phyloP scores from a whole-genome alignment of 1,284 basidiomycete genomes.

The Fistulina hepatica region DNA sequence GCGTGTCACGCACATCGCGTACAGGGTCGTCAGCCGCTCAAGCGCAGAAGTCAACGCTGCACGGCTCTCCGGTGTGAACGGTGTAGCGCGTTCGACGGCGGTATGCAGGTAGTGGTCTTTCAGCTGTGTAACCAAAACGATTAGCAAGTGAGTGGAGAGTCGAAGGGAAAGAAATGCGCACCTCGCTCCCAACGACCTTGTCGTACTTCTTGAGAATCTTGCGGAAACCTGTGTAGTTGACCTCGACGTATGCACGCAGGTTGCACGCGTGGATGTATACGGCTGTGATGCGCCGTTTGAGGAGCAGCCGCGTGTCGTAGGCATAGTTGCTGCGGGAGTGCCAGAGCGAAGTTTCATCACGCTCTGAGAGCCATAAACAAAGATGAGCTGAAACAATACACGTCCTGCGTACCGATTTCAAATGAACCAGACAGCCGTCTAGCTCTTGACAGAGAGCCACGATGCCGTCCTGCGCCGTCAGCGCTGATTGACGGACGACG shows the following conservation, averaged over 20 bases:
- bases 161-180: constrained; percentile 18
- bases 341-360: constrained; percentile 60
- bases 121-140: constrained; percentile 37
- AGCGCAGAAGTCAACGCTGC: constrained; percentile 56
- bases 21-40: constrained; percentile 58
- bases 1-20: constrained; percentile 78
- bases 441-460: too few relatives aligned
- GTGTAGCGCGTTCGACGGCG: constrained; percentile 56
- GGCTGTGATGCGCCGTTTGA: constrained; percentile 84
- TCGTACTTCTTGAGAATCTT: constrained; percentile 98
- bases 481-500: too few relatives aligned
- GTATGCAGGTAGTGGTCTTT: constrained; percentile 77
- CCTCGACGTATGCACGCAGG: constrained; percentile 84
- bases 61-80: constrained; percentile 60
- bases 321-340: constrained; percentile 77
- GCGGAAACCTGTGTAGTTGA: constrained; percentile 91
- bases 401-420: too few relatives aligned
- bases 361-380: constrained; percentile 23
- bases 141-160: constrained; percentile 5
- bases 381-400: too few relatives aligned
- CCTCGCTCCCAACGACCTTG: constrained; percentile 82
- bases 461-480: too few relatives aligned
- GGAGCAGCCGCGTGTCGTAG: constrained; percentile 79
- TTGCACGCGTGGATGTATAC: constrained; percentile 82
- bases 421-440: too few relatives aligned